A percentile compares a stretch with the other conserved stretches of the same genome.
phyloP scores from a whole-genome alignment of 495 filamentous ascomycete genomes.

The Neurospora sp. region DNA sequence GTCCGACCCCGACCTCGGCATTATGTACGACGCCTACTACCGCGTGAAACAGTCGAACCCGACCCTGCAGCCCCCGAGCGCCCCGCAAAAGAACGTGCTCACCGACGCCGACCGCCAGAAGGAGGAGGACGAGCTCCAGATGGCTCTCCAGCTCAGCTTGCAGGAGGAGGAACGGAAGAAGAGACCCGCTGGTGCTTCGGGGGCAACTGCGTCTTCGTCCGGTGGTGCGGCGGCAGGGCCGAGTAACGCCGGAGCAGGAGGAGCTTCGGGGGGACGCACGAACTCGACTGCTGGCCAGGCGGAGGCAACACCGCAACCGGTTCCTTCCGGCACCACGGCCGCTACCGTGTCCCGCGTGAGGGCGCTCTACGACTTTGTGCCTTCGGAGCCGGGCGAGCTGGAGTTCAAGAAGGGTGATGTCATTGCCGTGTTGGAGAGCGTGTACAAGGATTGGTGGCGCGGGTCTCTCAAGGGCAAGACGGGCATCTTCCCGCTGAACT shows the following conservation, averaged over 20 bases:
- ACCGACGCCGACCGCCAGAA: conserved; percentile 85
- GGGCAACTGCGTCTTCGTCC: not conserved
- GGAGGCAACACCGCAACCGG: conserved; percentile 28
- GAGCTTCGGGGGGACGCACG: conserved; percentile 13
- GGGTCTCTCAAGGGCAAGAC: conserved; percentile 88
- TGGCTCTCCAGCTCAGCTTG: conserved; percentile 84
- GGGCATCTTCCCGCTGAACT: conserved; percentile 96
- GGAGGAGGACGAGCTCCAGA: conserved; percentile 95
- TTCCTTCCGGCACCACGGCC: conserved; percentile 63
- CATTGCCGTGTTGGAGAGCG: conserved; percentile 92
- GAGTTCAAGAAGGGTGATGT: conserved; percentile 96
- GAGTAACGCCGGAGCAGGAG: not conserved
- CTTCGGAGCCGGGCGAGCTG: conserved; percentile 86
- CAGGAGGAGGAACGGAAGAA: conserved; percentile 62
- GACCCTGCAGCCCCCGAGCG: conserved; percentile 82
- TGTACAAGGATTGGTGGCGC: conserved; percentile 99
- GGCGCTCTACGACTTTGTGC: conserved; percentile 88
- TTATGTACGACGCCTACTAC: conserved; percentile 93
- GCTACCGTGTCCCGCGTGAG: conserved; percentile 92
- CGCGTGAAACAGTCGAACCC: conserved; percentile 80
- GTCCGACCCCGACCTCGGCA: conserved; percentile 81
- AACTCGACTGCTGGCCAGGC: conserved; percentile 12
- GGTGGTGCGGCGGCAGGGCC: not conserved
- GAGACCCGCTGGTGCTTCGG: conserved; percentile 25
- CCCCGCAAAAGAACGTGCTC: conserved; percentile 82